phyloP scores from a whole-genome alignment of 164 flowering plant species.

The Sextonia rubra region DNA sequence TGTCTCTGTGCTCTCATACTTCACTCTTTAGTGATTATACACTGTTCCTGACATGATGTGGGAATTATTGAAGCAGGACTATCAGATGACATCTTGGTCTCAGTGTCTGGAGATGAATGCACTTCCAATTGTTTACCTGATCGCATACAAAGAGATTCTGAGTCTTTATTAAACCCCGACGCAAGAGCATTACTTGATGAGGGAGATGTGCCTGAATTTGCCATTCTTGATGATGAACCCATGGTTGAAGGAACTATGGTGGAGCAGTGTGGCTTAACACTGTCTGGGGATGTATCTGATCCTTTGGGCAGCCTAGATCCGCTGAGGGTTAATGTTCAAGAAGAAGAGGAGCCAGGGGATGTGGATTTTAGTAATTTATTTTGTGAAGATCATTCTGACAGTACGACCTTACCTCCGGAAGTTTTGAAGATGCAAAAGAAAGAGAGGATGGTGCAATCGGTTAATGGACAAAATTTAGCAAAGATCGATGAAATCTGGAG shows the following conservation, averaged over 20 bases:
- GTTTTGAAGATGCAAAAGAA: constrained; percentile 48
- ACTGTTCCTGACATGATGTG: constrained; percentile 2
- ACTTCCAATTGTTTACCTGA: constrained; percentile 18
- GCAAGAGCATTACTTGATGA: constrained; percentile 12
- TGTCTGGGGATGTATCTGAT: constrained; percentile 10
- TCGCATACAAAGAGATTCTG: constrained; percentile 15
- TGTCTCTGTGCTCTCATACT: constrained; percentile 2
- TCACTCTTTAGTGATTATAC: neutral
- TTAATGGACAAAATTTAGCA: constrained; percentile 41
- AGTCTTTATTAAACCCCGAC: constrained; percentile 19
- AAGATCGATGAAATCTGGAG: constrained; percentile 78
- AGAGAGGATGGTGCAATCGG: constrained; percentile 43
- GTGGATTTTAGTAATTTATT: constrained; percentile 67
- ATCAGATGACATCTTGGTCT: constrained; percentile 52
- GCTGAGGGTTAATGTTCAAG: constrained; percentile 25
- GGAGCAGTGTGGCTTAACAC: constrained; percentile 21
- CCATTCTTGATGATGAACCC: constrained; percentile 16
- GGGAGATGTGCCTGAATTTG: constrained; percentile 5
- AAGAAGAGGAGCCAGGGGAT: constrained; percentile 41
- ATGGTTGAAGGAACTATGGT: constrained; percentile 16
- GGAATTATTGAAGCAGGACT: constrained; percentile 46
- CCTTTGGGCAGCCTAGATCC: constrained; percentile 17
- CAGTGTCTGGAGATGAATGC: constrained; percentile 30
- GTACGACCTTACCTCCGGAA: constrained; percentile 39
- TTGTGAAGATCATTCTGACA: constrained; percentile 42